Evolutionary conservation across 2,329 filamentous ascomycete genomes (phyloP).

Genomic region (Fusarium domesticum): DNA sequence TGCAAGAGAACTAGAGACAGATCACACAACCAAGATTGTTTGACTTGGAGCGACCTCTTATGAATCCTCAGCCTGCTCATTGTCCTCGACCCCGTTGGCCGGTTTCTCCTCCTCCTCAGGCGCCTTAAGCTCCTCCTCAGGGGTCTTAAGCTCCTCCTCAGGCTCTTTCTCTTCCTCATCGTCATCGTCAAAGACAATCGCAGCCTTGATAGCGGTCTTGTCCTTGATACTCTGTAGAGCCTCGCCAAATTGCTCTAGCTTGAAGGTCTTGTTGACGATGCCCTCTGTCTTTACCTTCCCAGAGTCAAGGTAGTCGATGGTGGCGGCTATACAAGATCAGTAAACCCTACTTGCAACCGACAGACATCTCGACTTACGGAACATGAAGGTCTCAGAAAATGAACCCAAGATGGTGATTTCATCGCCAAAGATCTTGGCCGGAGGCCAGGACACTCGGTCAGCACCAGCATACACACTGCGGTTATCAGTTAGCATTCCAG

Average conservation of each 20-base stretch:
- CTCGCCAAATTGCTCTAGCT: slow-evolving; percentile 69
- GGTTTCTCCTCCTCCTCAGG: too few species aligned
- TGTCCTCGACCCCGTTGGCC: too few species aligned
- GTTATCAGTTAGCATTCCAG: slow-evolving; percentile 3
- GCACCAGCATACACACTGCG: slow-evolving; percentile 59
- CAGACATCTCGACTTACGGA: slow-evolving; percentile 43
- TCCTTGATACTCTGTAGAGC: slow-evolving; percentile 68
- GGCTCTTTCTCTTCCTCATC: slow-evolving; percentile 38
- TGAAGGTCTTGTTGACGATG: slow-evolving; percentile 71
- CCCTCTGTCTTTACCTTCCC: slow-evolving; percentile 62
- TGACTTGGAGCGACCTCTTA: too few species aligned
- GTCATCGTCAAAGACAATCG: slow-evolving; percentile 63
- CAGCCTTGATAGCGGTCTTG: slow-evolving; percentile 72
- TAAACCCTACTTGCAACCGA: background rate
- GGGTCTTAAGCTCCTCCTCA: slow-evolving; percentile 1
- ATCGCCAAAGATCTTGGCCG: slow-evolving; percentile 65
- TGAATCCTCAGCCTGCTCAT: too few species aligned
- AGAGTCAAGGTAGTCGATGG: slow-evolving; percentile 52
- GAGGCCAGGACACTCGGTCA: slow-evolving; percentile 64
- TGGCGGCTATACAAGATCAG: slow-evolving; percentile 35
- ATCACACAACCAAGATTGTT: too few species aligned
- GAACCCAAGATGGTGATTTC: slow-evolving; percentile 72
- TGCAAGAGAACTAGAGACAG: too few species aligned
- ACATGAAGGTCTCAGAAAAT: slow-evolving; percentile 73
- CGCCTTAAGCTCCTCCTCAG: slow-evolving; percentile 1